Percentiles rank a stretch among this genome's conserved stretches.
These are phyloP conservation scores for Apiotrichum brassicae DNA, from an alignment of 1,284 basidiomycete species.

Conservation along the genomic window DNA sequence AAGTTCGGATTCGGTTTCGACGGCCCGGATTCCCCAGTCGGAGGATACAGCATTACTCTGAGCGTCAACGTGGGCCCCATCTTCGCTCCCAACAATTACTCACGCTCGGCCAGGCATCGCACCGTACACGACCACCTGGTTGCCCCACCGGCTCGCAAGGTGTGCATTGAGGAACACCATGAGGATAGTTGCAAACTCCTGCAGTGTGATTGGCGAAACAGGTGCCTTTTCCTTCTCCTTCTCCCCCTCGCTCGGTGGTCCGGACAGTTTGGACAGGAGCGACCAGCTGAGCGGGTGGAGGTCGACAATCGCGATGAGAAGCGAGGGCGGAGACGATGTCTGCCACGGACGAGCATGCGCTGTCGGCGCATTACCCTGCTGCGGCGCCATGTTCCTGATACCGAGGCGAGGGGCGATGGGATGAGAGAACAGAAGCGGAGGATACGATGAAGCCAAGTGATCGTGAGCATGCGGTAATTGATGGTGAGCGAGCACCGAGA, in stretches of 20 bases:
- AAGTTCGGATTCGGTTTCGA: constrained; percentile 54
- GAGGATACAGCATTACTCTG: constrained; percentile 35
- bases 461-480: neutral
- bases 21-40: constrained; percentile 45
- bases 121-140: constrained; percentile 84
- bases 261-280: constrained; percentile 48
- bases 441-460: too few species aligned
- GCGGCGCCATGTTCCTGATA: constrained; percentile 1
- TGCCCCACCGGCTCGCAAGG: constrained; percentile 82
- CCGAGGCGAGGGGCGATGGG: too few species aligned
- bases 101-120: constrained; percentile 68
- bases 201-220: constrained; percentile 55
- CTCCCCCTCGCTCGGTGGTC: constrained; percentile 5
- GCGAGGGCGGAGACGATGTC: constrained; percentile 50
- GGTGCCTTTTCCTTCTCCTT: constrained; percentile 23
- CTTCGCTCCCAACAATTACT: constrained; percentile 11
- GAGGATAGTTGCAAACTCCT: constrained; percentile 67
- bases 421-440: too few species aligned
- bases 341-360: constrained; percentile 15
- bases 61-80: constrained; percentile 1
- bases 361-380: neutral
- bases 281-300: constrained; percentile 75
- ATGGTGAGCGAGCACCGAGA: too few species aligned
- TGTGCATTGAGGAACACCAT: constrained; percentile 90
- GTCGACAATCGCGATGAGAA: constrained; percentile 75